phyloP scores from a whole-genome alignment of 371 early-diverging fungal genomes.

The Mortierella sp. region DNA sequence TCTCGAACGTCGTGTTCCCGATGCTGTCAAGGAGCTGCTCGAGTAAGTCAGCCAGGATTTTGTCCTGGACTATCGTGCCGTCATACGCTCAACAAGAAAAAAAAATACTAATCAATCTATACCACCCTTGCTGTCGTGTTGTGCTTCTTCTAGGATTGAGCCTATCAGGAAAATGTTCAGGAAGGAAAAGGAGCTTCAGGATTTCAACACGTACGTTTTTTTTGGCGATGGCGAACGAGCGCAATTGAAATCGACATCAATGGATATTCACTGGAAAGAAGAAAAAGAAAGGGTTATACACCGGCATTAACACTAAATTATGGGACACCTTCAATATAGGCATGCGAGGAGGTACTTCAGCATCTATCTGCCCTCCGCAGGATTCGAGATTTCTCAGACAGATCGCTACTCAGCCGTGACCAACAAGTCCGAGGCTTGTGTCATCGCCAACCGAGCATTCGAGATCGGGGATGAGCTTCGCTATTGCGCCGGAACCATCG shows the following conservation, averaged over 20 bases:
- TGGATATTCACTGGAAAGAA: background rate
- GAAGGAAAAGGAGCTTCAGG: slow-evolving; percentile 33
- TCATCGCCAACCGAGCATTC: slow-evolving; percentile 87
- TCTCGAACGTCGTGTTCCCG: slow-evolving; percentile 59
- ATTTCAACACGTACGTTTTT: slow-evolving; percentile 34
- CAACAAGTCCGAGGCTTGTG: slow-evolving; percentile 83
- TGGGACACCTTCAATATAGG: slow-evolving; percentile 34
- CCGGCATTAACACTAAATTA: background rate
- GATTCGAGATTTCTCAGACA: slow-evolving; percentile 85
- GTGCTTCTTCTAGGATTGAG: slow-evolving; percentile 34
- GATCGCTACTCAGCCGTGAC: slow-evolving; percentile 77
- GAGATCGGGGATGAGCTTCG: slow-evolving; percentile 80
- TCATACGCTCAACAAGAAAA: no score
- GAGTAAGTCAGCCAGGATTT: slow-evolving; percentile 45
- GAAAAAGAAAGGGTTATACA: background rate
- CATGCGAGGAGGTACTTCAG: slow-evolving; percentile 74
- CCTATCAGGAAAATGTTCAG: slow-evolving; percentile 21
- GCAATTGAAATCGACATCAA: background rate
- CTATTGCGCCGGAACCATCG: slow-evolving; percentile 85
- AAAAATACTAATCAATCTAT: background rate
- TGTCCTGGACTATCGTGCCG: background rate
- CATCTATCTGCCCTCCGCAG: slow-evolving; percentile 89
- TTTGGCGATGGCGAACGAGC: background rate
- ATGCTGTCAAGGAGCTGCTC: slow-evolving; percentile 63
- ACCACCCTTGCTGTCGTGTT: background rate